A percentile compares a stretch with the other conserved stretches of the same genome.
These are phyloP conservation scores for Tuctoria greenei DNA, from an alignment of 176 grass and related monocot genomes.

Conservation along the genomic window DNA sequence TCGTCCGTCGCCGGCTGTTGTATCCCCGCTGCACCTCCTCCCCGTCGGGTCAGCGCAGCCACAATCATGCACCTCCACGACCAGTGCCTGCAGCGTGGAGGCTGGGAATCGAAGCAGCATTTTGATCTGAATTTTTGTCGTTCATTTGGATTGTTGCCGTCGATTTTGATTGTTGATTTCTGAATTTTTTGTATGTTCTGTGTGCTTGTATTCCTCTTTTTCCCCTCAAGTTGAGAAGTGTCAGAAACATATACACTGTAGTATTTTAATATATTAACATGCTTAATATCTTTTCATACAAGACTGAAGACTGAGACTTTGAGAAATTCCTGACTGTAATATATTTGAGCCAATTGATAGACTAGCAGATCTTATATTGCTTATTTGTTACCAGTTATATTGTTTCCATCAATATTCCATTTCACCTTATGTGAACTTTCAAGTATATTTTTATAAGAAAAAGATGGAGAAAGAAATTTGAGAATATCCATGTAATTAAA, in stretches of 20 bases:
- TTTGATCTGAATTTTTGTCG: too few species aligned
- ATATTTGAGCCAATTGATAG: conserved; percentile 87
- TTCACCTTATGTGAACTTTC: conserved; percentile 32
- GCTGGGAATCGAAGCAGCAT: too few species aligned
- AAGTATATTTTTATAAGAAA: too few species aligned
- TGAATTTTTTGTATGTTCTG: too few species aligned
- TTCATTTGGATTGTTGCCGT: too few species aligned
- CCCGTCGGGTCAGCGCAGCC: too few species aligned
- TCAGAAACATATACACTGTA: background rate
- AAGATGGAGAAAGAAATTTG: conserved; percentile 79
- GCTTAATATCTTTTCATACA: conserved; percentile 45
- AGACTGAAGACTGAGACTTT: conserved; percentile 69
- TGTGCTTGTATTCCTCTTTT: background rate
- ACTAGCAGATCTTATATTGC: conserved; percentile 59
- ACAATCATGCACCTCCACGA: too few species aligned
- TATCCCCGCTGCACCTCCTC: too few species aligned
- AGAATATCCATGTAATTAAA: too few species aligned
- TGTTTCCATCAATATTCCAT: conserved; percentile 20
- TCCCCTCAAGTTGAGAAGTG: background rate
- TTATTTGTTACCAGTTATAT: conserved; percentile 29
- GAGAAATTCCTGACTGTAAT: conserved; percentile 77
- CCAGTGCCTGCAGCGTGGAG: too few species aligned
- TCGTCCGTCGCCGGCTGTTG: too few species aligned
- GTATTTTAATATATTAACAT: conserved; percentile 9
- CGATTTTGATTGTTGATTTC: too few species aligned